Evolutionary conservation across 805 yeast genomes (phyloP), one percentile per base, ranked within the genome.

Genomic region (Yarrowia bubula): DNA sequence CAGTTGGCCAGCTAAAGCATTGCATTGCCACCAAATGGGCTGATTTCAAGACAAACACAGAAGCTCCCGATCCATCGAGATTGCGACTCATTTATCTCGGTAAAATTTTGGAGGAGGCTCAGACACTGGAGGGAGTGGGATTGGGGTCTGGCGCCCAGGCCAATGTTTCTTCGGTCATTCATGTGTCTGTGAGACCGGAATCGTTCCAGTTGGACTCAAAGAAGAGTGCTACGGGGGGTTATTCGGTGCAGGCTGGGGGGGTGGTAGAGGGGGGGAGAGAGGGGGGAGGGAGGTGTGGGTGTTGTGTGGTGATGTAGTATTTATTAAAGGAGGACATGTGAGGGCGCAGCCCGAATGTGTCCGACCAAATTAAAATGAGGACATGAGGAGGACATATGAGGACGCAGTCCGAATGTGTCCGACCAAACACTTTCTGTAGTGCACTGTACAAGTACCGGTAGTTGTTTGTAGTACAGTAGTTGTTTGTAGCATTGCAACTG

Each of bases 41-140:
- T 22, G 69, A 67, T 11, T 70, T 66, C 44, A 69, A 73, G 69
- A 73, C 73, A 13, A 50, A 65, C 42, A 47, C 66, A 70, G 72
- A 4, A 41, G 47, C 14, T 22, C 64, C 68, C 11, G 64, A 42
- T 22, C 42, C 68, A 8, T 17, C 63, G 17, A 65, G 68, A 32
- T 66, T 71, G 15, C 68, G 78, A 14, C 65, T 75, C n/a, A 75
- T 75, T 18, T 73, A 74, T 55, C 62, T 75, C 60, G 78, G 78
- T 22, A 68, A 69, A 60, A 68, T 74, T 9, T 66, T 75, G 15
- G 71, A 70, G 18, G 74, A 71, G 38, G 7, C 60, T 37, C 65
- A 67, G 39, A 60, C 69, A 1, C 67, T 71, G 10, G 70, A 64
- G 33, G 38, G 3, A 68, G 69, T 3, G 65, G 73, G 47, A 70